Evolutionary conservation across 257 asterid genomes (phyloP), one percentile per base, ranked within the genome.

Genomic region (Salvia hispanica): DNA sequence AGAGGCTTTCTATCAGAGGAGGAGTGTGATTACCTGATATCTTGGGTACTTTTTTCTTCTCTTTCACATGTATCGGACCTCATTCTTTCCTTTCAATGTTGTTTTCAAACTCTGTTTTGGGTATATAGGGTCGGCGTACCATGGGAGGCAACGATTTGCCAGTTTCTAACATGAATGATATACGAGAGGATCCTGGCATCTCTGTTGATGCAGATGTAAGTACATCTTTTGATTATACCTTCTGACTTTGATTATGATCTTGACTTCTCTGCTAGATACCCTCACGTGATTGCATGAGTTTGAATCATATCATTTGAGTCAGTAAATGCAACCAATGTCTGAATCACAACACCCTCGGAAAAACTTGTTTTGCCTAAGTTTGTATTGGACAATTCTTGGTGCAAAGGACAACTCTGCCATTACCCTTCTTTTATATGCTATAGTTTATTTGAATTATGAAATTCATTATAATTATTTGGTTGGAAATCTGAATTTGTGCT

Each of bases 11-110:
- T 92, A 5, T 79, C 95, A 9, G 85, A 76, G n/a, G 88, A 83
- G 71, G 98, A 92, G 79, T 85, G 89, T 78, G 95, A 87, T 74
- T 73, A 79, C 78, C 84, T 92, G 64, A 83, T 87, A 36, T 78
- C 83, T 62, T 58, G 62, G 90, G 96, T 89, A 83, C 72, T 54
- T 76, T 67, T 65, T 56, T 70, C 58, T 51, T 70, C 58, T 51
- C 71, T 73, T 52, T n/a, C 37, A 33, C 57, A 58, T 55, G 33
- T 63, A 40, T 55, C 61, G n/a, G 63, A 25, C 36, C 2, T 65
- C 58, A 18, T 16, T 62, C 21, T 59, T 73, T 33, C 12, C 62
- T 48, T 56, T 21, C 43, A 7, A 57, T 58, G 21, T 60, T 54
- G n/a, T 44, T 72, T 37, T 69, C 58, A 73, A 21, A 40, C 16